phyloP scores from a whole-genome alignment of 768 basidiomycete species.

The Phylloporus rhodoxanthus region DNA sequence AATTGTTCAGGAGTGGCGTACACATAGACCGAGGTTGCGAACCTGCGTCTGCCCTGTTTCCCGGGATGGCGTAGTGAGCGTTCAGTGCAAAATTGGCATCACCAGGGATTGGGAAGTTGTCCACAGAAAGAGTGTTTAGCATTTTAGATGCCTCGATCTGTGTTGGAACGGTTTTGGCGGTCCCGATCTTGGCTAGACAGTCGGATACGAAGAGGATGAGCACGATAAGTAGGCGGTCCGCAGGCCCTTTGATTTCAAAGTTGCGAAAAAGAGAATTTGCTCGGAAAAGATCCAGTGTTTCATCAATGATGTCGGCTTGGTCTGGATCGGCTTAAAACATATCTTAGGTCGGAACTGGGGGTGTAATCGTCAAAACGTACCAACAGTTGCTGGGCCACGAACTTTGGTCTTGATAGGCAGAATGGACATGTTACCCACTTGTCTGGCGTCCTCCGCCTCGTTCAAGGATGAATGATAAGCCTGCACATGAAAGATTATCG shows the following conservation, averaged over 20 bases:
- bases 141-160: conserved; percentile 84
- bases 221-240: conserved; percentile 92
- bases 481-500: conserved; percentile 36
- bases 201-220: conserved; percentile 97
- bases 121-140: conserved; percentile 89
- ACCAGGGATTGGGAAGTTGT: conserved; percentile 89
- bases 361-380: conserved; percentile 34
- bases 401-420: conserved; percentile 89
- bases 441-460: conserved; percentile 71
- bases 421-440: conserved; percentile 85
- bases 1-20: conserved; percentile 6
- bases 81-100: conserved; percentile 94
- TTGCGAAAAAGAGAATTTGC: conserved; percentile 99
- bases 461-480: conserved; percentile 96
- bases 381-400: conserved; percentile 85
- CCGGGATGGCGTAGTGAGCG: conserved; percentile 80
- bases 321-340: conserved; percentile 61
- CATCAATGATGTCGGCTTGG: conserved; percentile 87
- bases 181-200: conserved; percentile 86
- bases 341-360: conserved; percentile 10
- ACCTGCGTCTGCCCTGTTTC: conserved; percentile 78
- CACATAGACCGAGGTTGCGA: conserved; percentile 17
- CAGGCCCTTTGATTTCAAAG: conserved; percentile 98
- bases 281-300: conserved; percentile 93
- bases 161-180: conserved; percentile 57